Base-by-base conservation (phyloP, 352 stramenopile genomes). In the Phytophthora gonapodyides region DNA sequence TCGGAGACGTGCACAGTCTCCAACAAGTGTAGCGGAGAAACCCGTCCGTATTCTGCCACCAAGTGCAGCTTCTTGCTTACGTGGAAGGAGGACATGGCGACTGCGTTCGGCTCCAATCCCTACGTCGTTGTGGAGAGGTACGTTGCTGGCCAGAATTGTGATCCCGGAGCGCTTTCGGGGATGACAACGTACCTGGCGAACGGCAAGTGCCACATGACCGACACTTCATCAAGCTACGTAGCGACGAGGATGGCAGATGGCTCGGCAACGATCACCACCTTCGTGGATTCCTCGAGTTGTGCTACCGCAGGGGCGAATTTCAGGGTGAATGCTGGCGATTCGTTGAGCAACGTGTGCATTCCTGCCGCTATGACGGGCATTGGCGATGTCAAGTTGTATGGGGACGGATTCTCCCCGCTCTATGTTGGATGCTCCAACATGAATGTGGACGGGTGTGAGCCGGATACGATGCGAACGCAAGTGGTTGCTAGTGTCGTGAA, bases 71-170 rank as follows among this genome's bases (percentile, higher is more conserved):
- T 6, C 3, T 5, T 27, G 24, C 24, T 27, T 5, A 27, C 24
- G 2, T 27, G 24, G 24, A 27, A 27, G 24, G 41, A 33, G 8
- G 30, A 10, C 41, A 47, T 33, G 16, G 41, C 17, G 19, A 33
- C 41, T 13, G 41, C 7, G 8, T 47, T 47, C 8, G 19, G 41
- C 8, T 47, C 41, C n/a, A 16, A 10, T 7, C 41, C 41, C 6
- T 47, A 47, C 16, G 41, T 47, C 8, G 15, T 47, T 11, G 41
- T 47, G 7, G 41, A 47, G 41, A 47, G 31, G n/a, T 47, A 33
- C 16, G 9, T 31, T 10, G 27, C 10, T 10, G 41, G 41, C 27
- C 8, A 33, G 8, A 15, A 33, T 35, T 47, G 41, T 33, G 41
- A 47, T 1, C 2, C n/a, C 9, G 5, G 8, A 47, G 31, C 17